Base-by-base conservation (phyloP, 768 basidiomycete genomes). In the Suillus spraguei region DNA sequence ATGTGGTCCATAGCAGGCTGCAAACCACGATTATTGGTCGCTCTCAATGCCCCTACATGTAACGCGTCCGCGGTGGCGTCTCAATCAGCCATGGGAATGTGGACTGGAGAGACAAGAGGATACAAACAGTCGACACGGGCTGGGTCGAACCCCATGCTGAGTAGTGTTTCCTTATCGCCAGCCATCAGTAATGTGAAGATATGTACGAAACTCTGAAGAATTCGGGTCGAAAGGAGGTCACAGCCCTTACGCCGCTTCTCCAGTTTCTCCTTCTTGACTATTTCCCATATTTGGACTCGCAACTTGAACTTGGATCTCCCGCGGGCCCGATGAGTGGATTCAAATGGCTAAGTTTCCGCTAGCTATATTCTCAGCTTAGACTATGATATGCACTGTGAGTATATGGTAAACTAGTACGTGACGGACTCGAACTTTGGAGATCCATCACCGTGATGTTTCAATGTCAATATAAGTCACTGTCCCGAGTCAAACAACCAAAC, bases 1-100 rank as follows among this genome's bases (percentile, higher is more conserved):
- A 97, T 79, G 75, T 92, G 89, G 70, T 97, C 95, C 91, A 95
- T 92, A 24, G 91, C 92, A 8, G 90, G 91, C 73, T 97, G 96
- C 0, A 99, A 80, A 4, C 95, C 97, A 35, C 91, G 85, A 68
- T 87, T 87, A 41, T 81, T 84, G 10, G 95, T 97, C 6, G 92
- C 92, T 68, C 89, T 89, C 63, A 97, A 76, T 5, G 95, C 95
- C 95, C 95, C 95, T 97, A 69, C 58, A 66, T 50, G 41, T 54
- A n/a, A 38, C 24, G 32, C 53, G 54, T 54, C 39, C 47, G 38
- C 35, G 35, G 47, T 22, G 22, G 58, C 39, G 39, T 28, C 28
- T 41, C 56, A 39, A 58, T 58, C 49, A 36, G 53, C 14, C 33
- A 58, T n/a, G 53, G 59, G 32, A 35, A 47, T 24, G 49, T 22